Conservation (phyloP, 441 rosid species). For the Erodium moschatum region DNA sequence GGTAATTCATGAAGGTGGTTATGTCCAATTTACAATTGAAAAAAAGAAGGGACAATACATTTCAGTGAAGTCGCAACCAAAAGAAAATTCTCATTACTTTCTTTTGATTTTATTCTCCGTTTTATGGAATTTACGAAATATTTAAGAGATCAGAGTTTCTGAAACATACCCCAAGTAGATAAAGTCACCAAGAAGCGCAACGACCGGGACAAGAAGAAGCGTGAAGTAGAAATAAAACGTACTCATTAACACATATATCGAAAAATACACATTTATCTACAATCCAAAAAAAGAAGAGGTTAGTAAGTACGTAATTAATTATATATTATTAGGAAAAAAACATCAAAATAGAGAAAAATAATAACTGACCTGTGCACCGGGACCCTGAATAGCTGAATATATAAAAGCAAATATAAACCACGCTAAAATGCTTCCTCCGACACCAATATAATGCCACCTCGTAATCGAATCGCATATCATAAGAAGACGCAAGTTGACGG, state of each 20-base stretch:
- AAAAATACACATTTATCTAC: constrained; percentile 80
- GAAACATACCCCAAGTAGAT: constrained; percentile 71
- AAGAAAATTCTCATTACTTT: background rate
- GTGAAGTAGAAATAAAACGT: constrained; percentile 79
- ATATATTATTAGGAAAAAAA: background rate
- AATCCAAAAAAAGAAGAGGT: constrained; percentile 17
- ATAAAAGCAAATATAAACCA: constrained; percentile 77
- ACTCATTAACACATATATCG: constrained; percentile 82
- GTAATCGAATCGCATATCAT: constrained; percentile 92
- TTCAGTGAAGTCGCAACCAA: background rate
- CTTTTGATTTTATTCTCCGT: background rate
- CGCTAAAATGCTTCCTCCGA: constrained; percentile 86
- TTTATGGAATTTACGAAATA: constrained; percentile 2
- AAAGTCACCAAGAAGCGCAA: constrained; percentile 87
- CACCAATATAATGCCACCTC: constrained; percentile 80
- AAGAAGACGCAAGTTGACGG: constrained; percentile 90
- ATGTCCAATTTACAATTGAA: no score
- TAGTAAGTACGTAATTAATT: constrained; percentile 8
- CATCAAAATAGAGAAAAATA: constrained; percentile 4
- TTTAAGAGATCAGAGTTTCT: constrained; percentile 8
- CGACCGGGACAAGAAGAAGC: constrained; percentile 65
- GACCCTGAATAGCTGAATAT: constrained; percentile 56
- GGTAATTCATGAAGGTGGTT: no score
- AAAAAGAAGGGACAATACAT: background rate
- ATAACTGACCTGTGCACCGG: constrained; percentile 52